These are phyloP conservation scores for Penicillium sp. DNA, from an alignment of 2,329 filamentous ascomycete genomes.

Conservation along the genomic window DNA sequence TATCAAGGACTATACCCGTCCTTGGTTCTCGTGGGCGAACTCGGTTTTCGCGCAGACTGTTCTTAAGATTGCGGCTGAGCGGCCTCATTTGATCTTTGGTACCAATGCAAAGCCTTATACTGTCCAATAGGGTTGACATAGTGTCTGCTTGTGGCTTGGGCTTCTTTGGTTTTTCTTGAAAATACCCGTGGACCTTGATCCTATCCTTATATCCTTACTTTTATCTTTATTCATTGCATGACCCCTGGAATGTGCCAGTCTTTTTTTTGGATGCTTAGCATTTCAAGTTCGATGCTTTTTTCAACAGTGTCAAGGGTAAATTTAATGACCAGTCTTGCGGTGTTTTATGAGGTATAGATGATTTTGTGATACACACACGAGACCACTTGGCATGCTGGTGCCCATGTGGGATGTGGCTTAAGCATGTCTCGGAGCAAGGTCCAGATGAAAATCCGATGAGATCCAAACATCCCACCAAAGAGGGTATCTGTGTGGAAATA, in stretches of 20 bases:
- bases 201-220: not conserved
- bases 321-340: too few relatives aligned
- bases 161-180: not conserved
- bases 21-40: conserved; percentile 98
- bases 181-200: not conserved
- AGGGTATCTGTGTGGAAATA: too few relatives aligned
- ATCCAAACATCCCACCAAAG: too few relatives aligned
- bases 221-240: not conserved
- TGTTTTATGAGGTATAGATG: too few relatives aligned
- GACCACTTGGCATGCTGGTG: too few relatives aligned
- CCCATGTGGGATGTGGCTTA: too few relatives aligned
- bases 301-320: not conserved
- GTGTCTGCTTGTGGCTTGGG: not conserved
- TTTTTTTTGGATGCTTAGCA: not conserved
- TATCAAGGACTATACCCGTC: conserved; percentile 70
- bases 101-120: conserved; percentile 47
- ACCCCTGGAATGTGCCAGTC: too few relatives aligned
- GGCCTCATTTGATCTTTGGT: conserved; percentile 83
- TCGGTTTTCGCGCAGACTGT: conserved; percentile 93
- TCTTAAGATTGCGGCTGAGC: conserved; percentile 81
- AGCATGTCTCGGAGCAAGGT: too few relatives aligned
- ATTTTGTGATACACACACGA: too few relatives aligned
- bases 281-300: too few relatives aligned
- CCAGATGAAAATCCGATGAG: too few relatives aligned
- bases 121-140: not conserved